Base-by-base conservation (phyloP, 495 filamentous ascomycete species). In the Viridothelium virens region DNA sequence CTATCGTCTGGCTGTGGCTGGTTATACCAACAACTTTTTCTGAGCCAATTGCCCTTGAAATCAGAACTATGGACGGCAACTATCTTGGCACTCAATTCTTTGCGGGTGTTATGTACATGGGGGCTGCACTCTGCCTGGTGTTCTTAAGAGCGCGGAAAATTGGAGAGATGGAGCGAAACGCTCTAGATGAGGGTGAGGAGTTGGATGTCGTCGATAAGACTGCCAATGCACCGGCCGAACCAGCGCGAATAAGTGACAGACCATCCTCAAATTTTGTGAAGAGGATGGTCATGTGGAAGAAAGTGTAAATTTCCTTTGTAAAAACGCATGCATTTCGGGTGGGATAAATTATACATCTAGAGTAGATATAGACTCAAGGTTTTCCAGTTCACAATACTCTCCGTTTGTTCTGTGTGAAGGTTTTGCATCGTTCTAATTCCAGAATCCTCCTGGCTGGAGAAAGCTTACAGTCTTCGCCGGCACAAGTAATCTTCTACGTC, bases 1-100 rank as follows among this genome's bases (percentile, higher is more conserved):
- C 86, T 39, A 84, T 94, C n/a, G 83, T 85, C 25, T 96, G 91
- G 91, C 72, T 94, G 25, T 74, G 83, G 6, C 79, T 94, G 12
- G 86, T 89, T 39, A 71, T 91, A 9, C 91, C 91, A 1, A 83
- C 84, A 7, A 92, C 89, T 0, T 82, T 92, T 66, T 84, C 87
- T 44, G 90, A 94, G 69, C 82, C 86, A 0, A 92, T 92, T 72
- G 89, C 80, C 1, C 78, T 94, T n/a, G 79, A 86, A 65, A 82
- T 94, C 44, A 71, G 65, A 77, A 83, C 64, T 76, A 78, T 36
- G 68, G 81, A 31, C 77, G 71, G 71, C 2, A 78, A 76, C 16
- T 90, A 88, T 70, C 77, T 87, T 1, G 79, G 82, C 34, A 83
- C 87, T 3, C 87, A 90, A 72, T 74, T 89, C 25, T 90, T 87